Base-by-base conservation (phyloP, 306 rosid species). In the Cajanus cajan region DNA sequence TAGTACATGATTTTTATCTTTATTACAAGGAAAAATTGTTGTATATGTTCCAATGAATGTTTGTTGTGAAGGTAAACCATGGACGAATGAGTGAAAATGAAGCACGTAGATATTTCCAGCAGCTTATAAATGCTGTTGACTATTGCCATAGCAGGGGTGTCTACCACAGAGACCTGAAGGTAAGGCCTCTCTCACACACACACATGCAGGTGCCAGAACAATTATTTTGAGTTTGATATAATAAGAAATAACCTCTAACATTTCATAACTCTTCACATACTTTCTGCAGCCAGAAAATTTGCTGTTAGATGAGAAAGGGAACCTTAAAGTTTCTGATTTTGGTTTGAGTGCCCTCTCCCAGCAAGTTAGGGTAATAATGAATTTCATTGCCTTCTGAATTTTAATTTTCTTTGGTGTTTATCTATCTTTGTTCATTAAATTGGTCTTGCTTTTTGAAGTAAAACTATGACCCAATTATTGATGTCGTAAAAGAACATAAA, bases 91-190 rank as follows among this genome's bases (percentile, higher is more conserved):
- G 84, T 73, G 99, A 95, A 85, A 76, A 82, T 48, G 99, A 95
- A 84, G 98, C 98, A 33, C 91, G 99, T 14, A 76, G 93, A 81
- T 95, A 95, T 89, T 95, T 95, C 83, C 98, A 95, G 85, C 99
- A 95, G 82, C 99, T 95, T 84, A 90, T 95, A 80, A 93, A 95
- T 78, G 96, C 92, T 19, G 96, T 95, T 80, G 98, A 95, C 90
- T 95, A 93, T 87, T 95, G 99, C 84, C 99, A 95, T 83, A 95
- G 99, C 88, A 91, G 99, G 81, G 99, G 99, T 64, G 99, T 95
- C 45, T 95, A 81, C 78, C 99, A 95, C 79, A 85, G 99, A 83
- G 99, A 95, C 74, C 90, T 95, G 51, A 95, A 95, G 98, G 99
- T 90, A 83, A 80, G 71, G 52, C 28, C 58, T 39, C 33, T 78